phyloP scores from a whole-genome alignment of 805 yeast genomes.

The Yarrowia hollandica region DNA sequence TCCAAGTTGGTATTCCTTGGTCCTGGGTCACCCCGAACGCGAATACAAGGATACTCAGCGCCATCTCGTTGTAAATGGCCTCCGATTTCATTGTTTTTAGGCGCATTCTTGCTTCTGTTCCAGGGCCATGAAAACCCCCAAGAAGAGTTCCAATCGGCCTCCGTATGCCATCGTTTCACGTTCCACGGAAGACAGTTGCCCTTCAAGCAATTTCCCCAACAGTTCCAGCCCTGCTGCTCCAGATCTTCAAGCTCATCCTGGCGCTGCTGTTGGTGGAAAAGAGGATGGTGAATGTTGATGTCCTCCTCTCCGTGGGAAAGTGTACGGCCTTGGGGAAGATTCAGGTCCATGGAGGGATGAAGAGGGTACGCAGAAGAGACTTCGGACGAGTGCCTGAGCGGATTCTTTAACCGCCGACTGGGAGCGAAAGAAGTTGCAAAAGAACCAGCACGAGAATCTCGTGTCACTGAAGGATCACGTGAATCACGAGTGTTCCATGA shows the following conservation, averaged over 20 bases:
- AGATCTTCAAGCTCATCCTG: constrained; percentile 9
- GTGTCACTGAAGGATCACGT: neutral
- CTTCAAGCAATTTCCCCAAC: neutral
- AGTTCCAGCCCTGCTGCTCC: neutral
- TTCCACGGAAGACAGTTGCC: neutral
- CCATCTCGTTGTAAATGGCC: constrained; percentile 1
- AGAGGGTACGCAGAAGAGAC: constrained; percentile 5
- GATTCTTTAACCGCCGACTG: too few relatives aligned
- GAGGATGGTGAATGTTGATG: constrained; percentile 6
- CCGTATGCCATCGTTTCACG: constrained; percentile 16
- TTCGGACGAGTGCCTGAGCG: neutral
- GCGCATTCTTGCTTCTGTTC: neutral
- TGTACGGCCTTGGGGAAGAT: constrained; percentile 1
- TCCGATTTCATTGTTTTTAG: neutral
- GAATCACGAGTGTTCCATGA: too few relatives aligned
- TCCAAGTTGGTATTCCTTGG: neutral
- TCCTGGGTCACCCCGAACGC: constrained; percentile 19
- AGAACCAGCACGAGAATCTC: neutral
- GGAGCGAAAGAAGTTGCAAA: too few relatives aligned
- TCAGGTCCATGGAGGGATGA: constrained; percentile 11
- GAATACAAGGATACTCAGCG: neutral
- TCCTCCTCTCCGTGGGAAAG: neutral
- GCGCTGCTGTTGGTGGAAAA: constrained; percentile 17
- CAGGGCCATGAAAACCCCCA: constrained; percentile 22
- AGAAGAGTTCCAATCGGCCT: constrained; percentile 20